Conservation (phyloP, 345 rosid species). For the Angophora floribunda region DNA sequence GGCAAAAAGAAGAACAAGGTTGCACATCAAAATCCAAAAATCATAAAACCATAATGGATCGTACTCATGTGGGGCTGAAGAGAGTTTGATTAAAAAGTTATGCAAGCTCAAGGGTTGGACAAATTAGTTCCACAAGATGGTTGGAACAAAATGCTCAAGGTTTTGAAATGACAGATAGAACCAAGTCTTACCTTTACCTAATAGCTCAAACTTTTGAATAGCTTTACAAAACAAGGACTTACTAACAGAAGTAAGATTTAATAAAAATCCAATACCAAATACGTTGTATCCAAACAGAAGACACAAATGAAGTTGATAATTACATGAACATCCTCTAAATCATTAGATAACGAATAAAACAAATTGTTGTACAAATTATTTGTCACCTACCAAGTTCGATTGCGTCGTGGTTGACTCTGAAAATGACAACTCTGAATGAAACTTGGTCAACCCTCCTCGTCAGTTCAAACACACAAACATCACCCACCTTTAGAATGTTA, state of each 20-base stretch:
- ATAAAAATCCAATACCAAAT: not conserved
- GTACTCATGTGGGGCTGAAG: not conserved
- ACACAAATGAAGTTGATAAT: not conserved
- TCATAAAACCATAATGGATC: not conserved
- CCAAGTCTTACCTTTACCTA: not conserved
- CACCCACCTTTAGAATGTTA: conserved; percentile 1
- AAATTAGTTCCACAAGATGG: not conserved
- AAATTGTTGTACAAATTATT: not conserved
- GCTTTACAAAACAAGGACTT: too few species aligned
- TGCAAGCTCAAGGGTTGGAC: not conserved
- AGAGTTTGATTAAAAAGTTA: not conserved
- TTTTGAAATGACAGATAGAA: too few species aligned
- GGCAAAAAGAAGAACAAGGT: not conserved
- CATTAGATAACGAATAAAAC: not conserved
- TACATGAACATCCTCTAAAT: not conserved
- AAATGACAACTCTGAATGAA: not conserved
- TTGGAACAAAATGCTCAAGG: not conserved
- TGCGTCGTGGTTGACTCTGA: not conserved
- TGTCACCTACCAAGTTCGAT: not conserved
- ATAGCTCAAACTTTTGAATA: not conserved
- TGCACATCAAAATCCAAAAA: not conserved
- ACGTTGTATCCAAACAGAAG: not conserved
- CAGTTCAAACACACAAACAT: conserved; percentile 13
- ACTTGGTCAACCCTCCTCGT: not conserved
- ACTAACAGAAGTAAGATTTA: too few species aligned